Evolutionary conservation across 202 grass and related monocot genomes (phyloP).

Genomic region (Panicum virgatum): DNA sequence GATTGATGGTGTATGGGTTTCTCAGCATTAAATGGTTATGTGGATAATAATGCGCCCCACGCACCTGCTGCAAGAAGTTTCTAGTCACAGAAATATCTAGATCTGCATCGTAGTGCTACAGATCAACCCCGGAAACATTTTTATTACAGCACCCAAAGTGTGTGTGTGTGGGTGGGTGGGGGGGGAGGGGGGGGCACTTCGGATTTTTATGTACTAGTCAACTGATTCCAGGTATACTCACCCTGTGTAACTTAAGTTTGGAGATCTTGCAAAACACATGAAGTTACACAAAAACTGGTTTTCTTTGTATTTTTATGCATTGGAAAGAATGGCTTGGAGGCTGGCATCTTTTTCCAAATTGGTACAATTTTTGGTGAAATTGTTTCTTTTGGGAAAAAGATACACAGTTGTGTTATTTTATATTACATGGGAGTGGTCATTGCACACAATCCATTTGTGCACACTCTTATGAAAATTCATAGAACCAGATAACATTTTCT

Average conservation of each 20-base stretch:
- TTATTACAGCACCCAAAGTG: slow-evolving; percentile 13
- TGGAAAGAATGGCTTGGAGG: background rate
- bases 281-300: background rate
- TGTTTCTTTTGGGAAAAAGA: background rate
- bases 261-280: slow-evolving; percentile 8
- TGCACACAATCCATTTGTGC: background rate
- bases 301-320: background rate
- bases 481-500: background rate
- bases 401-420: slow-evolving; percentile 1
- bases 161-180: too few relatives aligned
- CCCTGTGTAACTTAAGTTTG: background rate
- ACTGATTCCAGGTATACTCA: background rate
- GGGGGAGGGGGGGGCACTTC: too few relatives aligned
- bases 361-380: background rate
- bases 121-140: slow-evolving; percentile 31
- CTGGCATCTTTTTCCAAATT: background rate
- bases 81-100: slow-evolving; percentile 38
- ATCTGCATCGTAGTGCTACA: slow-evolving; percentile 20
- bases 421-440: slow-evolving; percentile 4
- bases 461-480: too few relatives aligned
- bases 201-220: background rate
- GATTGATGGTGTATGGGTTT: slow-evolving; percentile 14
- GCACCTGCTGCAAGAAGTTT: slow-evolving; percentile 18
- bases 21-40: slow-evolving; percentile 40
- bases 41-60: slow-evolving; percentile 27